Base-by-base conservation (phyloP, 169 alveolate species). In the Eimeria tenella region DNA sequence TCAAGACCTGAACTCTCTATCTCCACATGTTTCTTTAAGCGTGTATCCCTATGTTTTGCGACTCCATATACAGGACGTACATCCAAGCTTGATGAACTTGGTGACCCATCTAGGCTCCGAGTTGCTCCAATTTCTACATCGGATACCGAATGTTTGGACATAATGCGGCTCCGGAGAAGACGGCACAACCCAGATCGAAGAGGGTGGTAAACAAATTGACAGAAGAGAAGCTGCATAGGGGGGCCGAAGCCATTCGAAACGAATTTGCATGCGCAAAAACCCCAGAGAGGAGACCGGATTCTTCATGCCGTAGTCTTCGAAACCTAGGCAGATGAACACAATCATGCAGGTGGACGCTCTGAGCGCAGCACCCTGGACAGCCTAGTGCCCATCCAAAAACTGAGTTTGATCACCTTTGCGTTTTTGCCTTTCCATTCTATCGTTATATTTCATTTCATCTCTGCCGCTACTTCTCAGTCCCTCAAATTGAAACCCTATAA, bases 261-360 rank as follows among this genome's bases (percentile, higher is more conserved):
- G 77, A 52, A 93, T 19, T 5, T 55, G 23, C 13, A 93, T 25
- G 8, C 13, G 70, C 9, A 93, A 58, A n/a, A 93, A 93, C 13
- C 95, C 95, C 50, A 93, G 60, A 4, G 93, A 81, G 53, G 83
- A 65, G 31, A 21, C 31, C 42, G 95, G 95, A 68, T 93, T 83
- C 79, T 83, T 93, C 95, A 93, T 93, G 71, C 95, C 95, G 49
- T 81, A 93, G 11, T 93, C 95, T 55, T 93, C 95, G 56, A 84
- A 93, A 4, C 95, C 95, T 93, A 68, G 6, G 25, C 17, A 7
- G n/a, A 60, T 75, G 23, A 23, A 31, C 42, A 31, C 42, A 31
- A 31, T 31, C 42, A 31, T 31, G 42, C 42, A 31, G 2, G 42
- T 31, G 42, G 42, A 31, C 42, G 42, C 42, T 31, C 42, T 31